Conservation (phyloP, 148 eudicot species). For the Gaultheria prostrata region DNA sequence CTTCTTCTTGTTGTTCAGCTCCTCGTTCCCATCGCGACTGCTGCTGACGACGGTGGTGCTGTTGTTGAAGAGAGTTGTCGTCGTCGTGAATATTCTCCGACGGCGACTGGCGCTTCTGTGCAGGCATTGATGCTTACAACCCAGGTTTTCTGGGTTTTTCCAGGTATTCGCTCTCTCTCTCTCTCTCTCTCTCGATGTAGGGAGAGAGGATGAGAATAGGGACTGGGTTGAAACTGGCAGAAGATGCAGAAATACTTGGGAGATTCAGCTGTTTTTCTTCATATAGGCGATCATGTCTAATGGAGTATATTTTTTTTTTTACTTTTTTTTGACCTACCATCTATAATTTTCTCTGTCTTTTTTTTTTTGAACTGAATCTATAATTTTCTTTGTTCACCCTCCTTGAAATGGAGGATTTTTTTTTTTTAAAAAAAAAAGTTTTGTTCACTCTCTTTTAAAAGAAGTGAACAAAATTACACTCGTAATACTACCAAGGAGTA, state of each 20-base stretch:
- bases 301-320: too few species aligned
- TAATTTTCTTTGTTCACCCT: too few species aligned
- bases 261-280: constrained; percentile 8
- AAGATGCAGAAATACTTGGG: background rate
- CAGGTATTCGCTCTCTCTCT: background rate
- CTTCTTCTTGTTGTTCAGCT: background rate
- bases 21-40: constrained; percentile 21
- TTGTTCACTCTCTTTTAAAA: too few species aligned
- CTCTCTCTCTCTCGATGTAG: background rate
- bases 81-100: constrained; percentile 17
- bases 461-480: too few species aligned
- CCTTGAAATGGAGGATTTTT: too few species aligned
- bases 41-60: constrained; percentile 18
- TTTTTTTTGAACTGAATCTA: too few species aligned
- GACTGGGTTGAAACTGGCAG: background rate
- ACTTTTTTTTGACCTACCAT: too few species aligned
- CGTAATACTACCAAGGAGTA: too few species aligned
- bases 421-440: too few species aligned
- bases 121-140: constrained; percentile 19
- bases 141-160: background rate
- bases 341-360: too few species aligned
- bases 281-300: too few species aligned
- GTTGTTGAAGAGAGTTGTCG: constrained; percentile 14
- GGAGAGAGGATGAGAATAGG: background rate
- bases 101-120: constrained; percentile 20